Evolutionary conservation across 2,329 filamentous ascomycete species (phyloP), one percentile per base, ranked within the genome.

Genomic region (Penicillium sp.): DNA sequence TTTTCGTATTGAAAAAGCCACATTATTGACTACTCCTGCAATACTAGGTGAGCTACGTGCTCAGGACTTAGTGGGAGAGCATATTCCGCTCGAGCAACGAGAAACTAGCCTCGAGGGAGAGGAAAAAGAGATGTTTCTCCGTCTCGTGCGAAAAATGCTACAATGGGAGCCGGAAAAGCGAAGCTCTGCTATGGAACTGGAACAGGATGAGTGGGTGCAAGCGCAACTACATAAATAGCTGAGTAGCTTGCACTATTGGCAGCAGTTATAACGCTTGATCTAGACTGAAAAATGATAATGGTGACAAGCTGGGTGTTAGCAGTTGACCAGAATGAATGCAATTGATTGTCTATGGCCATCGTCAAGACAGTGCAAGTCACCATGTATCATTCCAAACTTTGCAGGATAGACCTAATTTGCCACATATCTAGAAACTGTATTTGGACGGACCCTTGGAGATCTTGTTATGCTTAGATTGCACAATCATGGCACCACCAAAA

Each of bases 41-140:
- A 32, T 15, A 47, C 20, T 47, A 65, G 61, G 62, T 13, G 35
- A 55, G 0, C 60, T 64, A 13, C 33, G 37, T 14, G 30, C 38
- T 6, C 48, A 41, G 22, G 45, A 55, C 7, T 13, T 43, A 34
- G 14, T 65, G 4, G 49, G 37, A 2, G 37, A 52, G 6, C 41
- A 9, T 0, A 41, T 41, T 12, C 52, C 60, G 3, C 56, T 71
- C 2, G 57, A 66, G 22, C 23, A 62, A 12, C 57, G 48, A 26
- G 68, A 70, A 39, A 64, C 48, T 1, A 57, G 39, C 20, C 56
- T 70, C 2, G 47, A 64, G 14, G 57, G 56, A 28, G 30, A 57
- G 22, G 56, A 62, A 7, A 62, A 49, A 32, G 52, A 47, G 6
- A 32, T 13, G 9, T 62, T 66, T 42, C 29, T 66, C 7, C 32